phyloP scores from a whole-genome alignment of 2,329 filamentous ascomycete species.

The Teratosphaeriaceae sp. region DNA sequence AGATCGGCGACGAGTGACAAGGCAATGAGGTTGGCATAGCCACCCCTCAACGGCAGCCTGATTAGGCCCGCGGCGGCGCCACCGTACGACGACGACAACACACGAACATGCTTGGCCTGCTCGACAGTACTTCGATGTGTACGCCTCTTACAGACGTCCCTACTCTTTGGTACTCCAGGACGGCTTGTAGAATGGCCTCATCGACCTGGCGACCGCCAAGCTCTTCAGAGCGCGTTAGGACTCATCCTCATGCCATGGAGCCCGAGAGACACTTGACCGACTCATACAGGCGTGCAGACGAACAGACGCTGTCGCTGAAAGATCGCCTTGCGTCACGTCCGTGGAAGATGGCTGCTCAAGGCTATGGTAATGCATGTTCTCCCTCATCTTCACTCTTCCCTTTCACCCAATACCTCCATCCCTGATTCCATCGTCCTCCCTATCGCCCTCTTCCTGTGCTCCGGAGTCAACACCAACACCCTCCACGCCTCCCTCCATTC shows the following conservation, averaged over 20 bases:
- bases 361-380: background rate
- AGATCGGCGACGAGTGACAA: background rate
- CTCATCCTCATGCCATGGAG: background rate
- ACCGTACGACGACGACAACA: background rate
- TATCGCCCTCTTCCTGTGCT: conserved; percentile 29
- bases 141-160: background rate
- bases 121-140: background rate
- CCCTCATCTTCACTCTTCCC: background rate
- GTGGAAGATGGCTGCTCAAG: too few species aligned
- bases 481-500: conserved; percentile 16
- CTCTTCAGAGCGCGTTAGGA: background rate
- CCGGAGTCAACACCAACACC: conserved; percentile 27
- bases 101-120: background rate
- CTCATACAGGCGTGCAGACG: too few species aligned
- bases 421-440: conserved; percentile 26
- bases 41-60: background rate
- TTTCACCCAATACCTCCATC: conserved; percentile 12
- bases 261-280: background rate
- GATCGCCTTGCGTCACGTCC: too few species aligned
- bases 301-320: too few species aligned
- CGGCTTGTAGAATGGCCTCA: background rate
- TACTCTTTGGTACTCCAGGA: too few species aligned
- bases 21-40: background rate
- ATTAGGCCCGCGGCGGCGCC: background rate
- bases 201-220: background rate